Base-by-base conservation (phyloP, 352 stramenopile genomes). In the Blastocystis sp. region DNA sequence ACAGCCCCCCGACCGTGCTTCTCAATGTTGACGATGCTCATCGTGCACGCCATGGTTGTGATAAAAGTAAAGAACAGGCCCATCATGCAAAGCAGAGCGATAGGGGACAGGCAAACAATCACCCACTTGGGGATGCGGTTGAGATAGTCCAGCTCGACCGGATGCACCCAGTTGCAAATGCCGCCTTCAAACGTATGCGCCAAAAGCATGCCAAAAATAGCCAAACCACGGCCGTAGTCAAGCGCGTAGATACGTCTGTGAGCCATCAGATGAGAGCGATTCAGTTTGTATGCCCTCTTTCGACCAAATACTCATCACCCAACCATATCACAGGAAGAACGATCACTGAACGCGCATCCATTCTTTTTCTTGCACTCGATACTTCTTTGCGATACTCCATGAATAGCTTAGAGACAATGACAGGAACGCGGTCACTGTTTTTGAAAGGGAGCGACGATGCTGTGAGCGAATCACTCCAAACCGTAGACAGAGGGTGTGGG, bases 31-130 rank as follows among this genome's bases (percentile, higher is more conserved):
- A 84, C 69, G 11, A 84, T 48, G n/a, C 28, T 67, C n/a, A 84
- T 84, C n/a, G 74, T 67, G 48, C 74, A 84, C 40, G 74, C 66
- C n/a, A 84, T 84, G 14, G 74, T 69, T 19, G 74, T 84, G 52
- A 84, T 84, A 52, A 84, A 84, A 2, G 74, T 84, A 28, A 84
- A 84, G 48, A 84, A 84, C 23, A 84, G 23, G 11, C 74, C 74
- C 74, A 84, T 84, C 23, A 84, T 23, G 17, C 23, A 69, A 14
- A 84, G 43, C 43, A 84, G 56, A 4, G 74, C 74, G 17, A 84
- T 52, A 10, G 74, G 74, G 5, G 74, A 67, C 19, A 84, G 19
- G n/a, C 65, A 45, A 43, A 53, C 53, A 1, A 84, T 69, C 23
- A 84, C 53, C 21, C 17, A 28, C 19, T 4, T 53, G 11, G 74